Base-by-base conservation (phyloP, 2,329 filamentous ascomycete species). In the Diaporthe capsici region DNA sequence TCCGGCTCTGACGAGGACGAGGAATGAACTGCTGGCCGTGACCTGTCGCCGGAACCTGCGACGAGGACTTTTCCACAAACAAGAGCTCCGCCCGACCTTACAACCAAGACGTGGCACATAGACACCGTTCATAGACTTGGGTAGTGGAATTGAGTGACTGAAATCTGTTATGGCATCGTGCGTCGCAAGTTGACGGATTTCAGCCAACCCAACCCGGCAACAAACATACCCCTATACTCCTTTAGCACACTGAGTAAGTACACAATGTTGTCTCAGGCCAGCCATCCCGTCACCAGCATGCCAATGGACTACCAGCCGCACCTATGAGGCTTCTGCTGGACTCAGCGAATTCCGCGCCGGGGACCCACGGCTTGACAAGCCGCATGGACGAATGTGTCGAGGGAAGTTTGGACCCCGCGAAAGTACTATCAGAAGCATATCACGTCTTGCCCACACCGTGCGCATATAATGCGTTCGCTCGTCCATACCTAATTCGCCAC, bases 1-100 rank as follows among this genome's bases (percentile, higher is more conserved):
- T 78, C 76, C 20, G 77, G 76, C 0, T 83, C 84, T 5, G 84
- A 84, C 4, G 78, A 82, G 37, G 80, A 78, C n/a, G 80, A 81
- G 17, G 34, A 53, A 34, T 65, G 58, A 73, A 47, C 34, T 31
- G 20, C 4, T 42, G 8, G 25, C 4, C 22, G n/a, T 34, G 22
- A 28, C 8, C 31, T 17, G 13, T 9, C 22, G 8, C 15, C 31
- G 17, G 13, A 17, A 3, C 8, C 13, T n/a, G 39, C 22, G 13
- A 20, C 6, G 44, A 39, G 31, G 13, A 53, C 47, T 53, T 68
- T 28, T 67, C 47, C 12, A 39, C 4, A 22, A 53, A 39, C 4
- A 22, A 53, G 31, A 10, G 20, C 12, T 37, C 28, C 12, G n/a
- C 6, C 49, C 49, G 22, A 28, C n/a, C 49, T 53, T 55, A 17